Conservation (phyloP, 2,329 filamentous ascomycete genomes). For the Huntiella decipiens region DNA sequence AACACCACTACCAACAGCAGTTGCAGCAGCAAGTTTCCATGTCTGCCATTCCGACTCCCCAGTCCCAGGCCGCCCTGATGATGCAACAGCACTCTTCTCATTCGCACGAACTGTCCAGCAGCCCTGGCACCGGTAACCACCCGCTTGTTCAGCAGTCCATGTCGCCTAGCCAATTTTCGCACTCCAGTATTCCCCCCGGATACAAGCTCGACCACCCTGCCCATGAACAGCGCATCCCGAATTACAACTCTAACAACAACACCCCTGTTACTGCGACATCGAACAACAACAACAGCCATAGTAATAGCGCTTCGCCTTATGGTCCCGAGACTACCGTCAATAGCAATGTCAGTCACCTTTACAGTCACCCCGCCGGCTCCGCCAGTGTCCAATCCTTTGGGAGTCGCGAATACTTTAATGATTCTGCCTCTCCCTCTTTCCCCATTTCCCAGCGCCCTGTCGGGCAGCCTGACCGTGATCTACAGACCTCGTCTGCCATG, state of each 20-base stretch:
- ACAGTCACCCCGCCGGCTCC: slow-evolving; percentile 13
- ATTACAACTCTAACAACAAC: slow-evolving; percentile 12
- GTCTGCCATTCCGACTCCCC: slow-evolving; percentile 20
- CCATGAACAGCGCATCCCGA: slow-evolving; percentile 13
- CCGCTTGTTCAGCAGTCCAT: slow-evolving; percentile 12
- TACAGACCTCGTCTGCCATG: slow-evolving; percentile 18
- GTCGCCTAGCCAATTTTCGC: slow-evolving; percentile 10
- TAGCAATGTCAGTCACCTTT: slow-evolving; percentile 11
- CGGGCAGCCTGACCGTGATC: slow-evolving; percentile 13
- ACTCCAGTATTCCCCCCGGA: slow-evolving; percentile 12
- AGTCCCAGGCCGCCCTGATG: slow-evolving; percentile 17
- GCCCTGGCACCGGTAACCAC: slow-evolving; percentile 6
- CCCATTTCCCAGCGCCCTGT: slow-evolving; percentile 3
- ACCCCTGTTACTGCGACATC: slow-evolving; percentile 12
- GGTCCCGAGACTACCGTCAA: slow-evolving; percentile 14
- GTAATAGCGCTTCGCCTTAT: slow-evolving; percentile 10
- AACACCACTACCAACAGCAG: slow-evolving; percentile 8
- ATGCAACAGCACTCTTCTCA: slow-evolving; percentile 10
- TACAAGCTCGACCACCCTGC: slow-evolving; percentile 14
- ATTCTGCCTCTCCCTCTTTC: slow-evolving; percentile 18
- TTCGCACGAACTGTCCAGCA: slow-evolving; percentile 15
- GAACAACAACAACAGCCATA: slow-evolving; percentile 14
- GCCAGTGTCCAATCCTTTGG: slow-evolving; percentile 8
- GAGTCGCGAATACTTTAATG: slow-evolving; percentile 23
- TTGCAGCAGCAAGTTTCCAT: slow-evolving; percentile 14